Base-by-base conservation (phyloP, 371 early-diverging fungal species). In the Dipsacomyces acuminosporus region DNA sequence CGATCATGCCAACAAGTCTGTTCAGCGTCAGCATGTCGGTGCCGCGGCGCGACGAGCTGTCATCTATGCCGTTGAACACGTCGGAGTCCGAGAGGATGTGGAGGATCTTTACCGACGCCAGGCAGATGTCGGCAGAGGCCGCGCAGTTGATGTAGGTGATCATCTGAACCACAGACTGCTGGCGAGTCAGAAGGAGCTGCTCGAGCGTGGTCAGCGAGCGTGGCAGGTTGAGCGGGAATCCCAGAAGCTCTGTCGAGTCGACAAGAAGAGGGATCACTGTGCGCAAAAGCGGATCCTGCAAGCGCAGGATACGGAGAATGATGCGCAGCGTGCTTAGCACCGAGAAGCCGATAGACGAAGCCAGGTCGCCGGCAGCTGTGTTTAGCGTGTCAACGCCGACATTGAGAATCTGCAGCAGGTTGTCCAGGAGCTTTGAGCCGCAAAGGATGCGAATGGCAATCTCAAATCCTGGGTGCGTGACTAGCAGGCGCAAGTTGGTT, bases 381-480 rank as follows among this genome's bases (percentile, higher is more conserved):
- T 80, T 83, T 17, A 87, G 59, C 0, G 70, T 51, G 24, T 82
- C 79, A 8, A 83, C 82, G 8, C 82, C 84, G 11, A 76, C 73
- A n/a, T 71, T 62, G 20, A 90, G 60, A 9, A 91, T 72, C 20
- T 78, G 69, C 65, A 90, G 82, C 8, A 95, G 50, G 38, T 81
- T 78, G 11, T 78, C 74, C 15, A 87, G 65, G 6, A 92, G 74
- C 36, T 80, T 76, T 15, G 87, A 81, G 13, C 90, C 92, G 3
- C 86, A 81, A 17, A 96, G 70, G n/a, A 94, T 58, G 17, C 88
- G 80, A 20, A 80, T 76, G 41, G 87, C 58, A 3, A 96, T 77
- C 52, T 91, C 86, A 57, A 90, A 95, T 1, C 91, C 96, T 3
- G 94, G 93, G 40, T 94, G 94, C 6, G 73, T 61, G 11, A 80